Conservation (phyloP, 805 yeast genomes). For the Candida nitratophila region DNA sequence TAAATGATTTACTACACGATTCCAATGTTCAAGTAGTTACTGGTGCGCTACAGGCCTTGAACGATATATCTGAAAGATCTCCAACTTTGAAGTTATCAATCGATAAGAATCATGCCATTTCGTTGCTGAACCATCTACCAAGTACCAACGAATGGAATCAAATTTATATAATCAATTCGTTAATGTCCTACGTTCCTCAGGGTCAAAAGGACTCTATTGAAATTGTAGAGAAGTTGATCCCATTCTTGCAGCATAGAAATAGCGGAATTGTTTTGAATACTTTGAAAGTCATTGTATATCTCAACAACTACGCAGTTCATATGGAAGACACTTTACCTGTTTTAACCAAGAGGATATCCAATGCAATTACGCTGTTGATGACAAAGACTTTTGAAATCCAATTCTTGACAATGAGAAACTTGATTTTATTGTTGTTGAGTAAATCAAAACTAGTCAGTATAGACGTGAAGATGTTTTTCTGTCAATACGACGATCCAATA, state of each 20-base stretch:
- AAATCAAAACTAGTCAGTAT: constrained; percentile 51
- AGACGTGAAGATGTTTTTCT: constrained; percentile 76
- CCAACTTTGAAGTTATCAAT: constrained; percentile 44
- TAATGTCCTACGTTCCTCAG: constrained; percentile 68
- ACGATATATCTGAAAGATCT: constrained; percentile 54
- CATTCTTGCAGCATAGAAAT: constrained; percentile 74
- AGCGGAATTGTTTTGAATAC: constrained; percentile 77
- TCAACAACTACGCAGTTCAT: constrained; percentile 60
- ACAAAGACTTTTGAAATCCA: constrained; percentile 79
- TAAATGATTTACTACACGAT: constrained; percentile 52
- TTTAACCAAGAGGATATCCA: constrained; percentile 53
- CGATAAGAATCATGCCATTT: constrained; percentile 39
- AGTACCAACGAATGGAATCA: constrained; percentile 70
- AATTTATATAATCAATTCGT: constrained; percentile 53
- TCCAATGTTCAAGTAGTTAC: constrained; percentile 55
- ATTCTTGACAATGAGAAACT: constrained; percentile 74
- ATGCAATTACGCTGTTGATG: constrained; percentile 60
- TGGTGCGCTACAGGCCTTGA: constrained; percentile 62
- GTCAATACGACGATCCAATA: constrained; percentile 78
- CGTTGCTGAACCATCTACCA: constrained; percentile 31
- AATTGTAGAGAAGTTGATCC: constrained; percentile 57
- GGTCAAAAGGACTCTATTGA: constrained; percentile 55
- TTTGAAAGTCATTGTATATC: constrained; percentile 62
- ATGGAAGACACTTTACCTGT: constrained; percentile 50
- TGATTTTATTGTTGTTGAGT: constrained; percentile 64